phyloP scores from a whole-genome alignment of 495 filamentous ascomycete species.

The Aspergillus bertholletiae region DNA sequence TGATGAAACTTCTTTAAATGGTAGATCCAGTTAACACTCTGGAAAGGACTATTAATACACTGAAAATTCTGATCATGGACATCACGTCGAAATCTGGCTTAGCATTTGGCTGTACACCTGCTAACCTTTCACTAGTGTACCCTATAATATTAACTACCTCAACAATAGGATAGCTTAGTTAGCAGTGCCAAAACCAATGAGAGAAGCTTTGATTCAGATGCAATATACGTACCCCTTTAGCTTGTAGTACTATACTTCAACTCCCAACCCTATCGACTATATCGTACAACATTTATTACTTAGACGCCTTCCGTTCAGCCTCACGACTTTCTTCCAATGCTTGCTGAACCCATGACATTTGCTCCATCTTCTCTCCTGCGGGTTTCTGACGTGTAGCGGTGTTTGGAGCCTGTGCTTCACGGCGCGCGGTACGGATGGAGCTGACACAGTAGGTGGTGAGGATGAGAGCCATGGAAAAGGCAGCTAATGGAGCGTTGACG shows the following conservation, averaged over 20 bases:
- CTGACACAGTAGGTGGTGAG: slow-evolving; percentile 47
- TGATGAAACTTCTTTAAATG: slow-evolving; percentile 40
- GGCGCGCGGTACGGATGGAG: slow-evolving; percentile 45
- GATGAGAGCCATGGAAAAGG: slow-evolving; percentile 48
- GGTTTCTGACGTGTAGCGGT: slow-evolving; percentile 4
- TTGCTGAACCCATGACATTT: slow-evolving; percentile 34
- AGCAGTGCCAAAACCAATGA: not conserved
- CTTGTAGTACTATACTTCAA: not conserved
- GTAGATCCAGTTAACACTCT: slow-evolving; percentile 31
- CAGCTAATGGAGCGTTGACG: slow-evolving; percentile 45
- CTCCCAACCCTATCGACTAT: not conserved
- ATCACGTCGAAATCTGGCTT: not conserved
- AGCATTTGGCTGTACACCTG: not conserved
- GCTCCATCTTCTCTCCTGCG: slow-evolving; percentile 11
- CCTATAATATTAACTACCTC: not conserved
- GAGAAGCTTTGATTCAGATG: not conserved
- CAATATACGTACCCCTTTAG: not conserved
- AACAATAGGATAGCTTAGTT: not conserved
- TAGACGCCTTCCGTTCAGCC: not conserved
- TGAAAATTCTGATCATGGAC: slow-evolving; percentile 44
- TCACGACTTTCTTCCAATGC: slow-evolving; percentile 31
- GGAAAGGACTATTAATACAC: slow-evolving; percentile 44
- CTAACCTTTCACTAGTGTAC: not conserved
- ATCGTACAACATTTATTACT: not conserved
- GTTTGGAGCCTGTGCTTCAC: slow-evolving; percentile 23